These are phyloP conservation scores for Flaveria trinervia DNA, from an alignment of 129 eudicot species.

Conservation along the genomic window DNA sequence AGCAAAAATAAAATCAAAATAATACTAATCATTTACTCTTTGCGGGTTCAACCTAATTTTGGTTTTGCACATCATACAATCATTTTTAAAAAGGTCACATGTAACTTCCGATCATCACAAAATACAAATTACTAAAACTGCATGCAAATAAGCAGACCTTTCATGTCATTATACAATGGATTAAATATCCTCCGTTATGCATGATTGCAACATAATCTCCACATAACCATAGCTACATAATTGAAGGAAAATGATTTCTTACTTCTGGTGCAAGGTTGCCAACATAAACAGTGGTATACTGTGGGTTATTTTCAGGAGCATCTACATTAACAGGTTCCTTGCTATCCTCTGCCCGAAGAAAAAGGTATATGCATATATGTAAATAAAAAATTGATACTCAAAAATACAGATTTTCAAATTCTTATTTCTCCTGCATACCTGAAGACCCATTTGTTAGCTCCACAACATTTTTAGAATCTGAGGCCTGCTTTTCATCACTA, in stretches of 20 bases:
- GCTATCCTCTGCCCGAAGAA: constrained; percentile 59
- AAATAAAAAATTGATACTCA: background rate
- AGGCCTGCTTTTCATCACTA: constrained; percentile 73
- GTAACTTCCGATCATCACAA: background rate
- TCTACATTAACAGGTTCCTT: constrained; percentile 69
- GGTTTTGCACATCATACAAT: background rate
- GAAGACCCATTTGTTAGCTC: constrained; percentile 76
- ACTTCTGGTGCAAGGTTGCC: constrained; percentile 99
- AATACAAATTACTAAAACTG: background rate
- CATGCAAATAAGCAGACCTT: constrained; percentile 12
- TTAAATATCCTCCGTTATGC: too few species aligned
- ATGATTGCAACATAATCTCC: too few species aligned
- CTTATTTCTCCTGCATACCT: constrained; percentile 21
- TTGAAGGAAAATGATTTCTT: constrained; percentile 18
- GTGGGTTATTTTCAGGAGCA: constrained; percentile 89
- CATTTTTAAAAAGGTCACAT: too few species aligned
- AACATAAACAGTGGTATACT: constrained; percentile 89
- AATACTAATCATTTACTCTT: background rate
- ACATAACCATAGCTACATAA: background rate
- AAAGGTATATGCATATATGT: background rate
- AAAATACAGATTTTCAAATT: constrained; percentile 34
- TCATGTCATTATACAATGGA: background rate
- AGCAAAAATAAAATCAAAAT: background rate
- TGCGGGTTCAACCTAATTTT: background rate
- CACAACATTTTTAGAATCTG: constrained; percentile 79